Evolutionary conservation across 139 green algal genomes (phyloP).

Genomic region (Chlamydomonas asymmetrica): DNA sequence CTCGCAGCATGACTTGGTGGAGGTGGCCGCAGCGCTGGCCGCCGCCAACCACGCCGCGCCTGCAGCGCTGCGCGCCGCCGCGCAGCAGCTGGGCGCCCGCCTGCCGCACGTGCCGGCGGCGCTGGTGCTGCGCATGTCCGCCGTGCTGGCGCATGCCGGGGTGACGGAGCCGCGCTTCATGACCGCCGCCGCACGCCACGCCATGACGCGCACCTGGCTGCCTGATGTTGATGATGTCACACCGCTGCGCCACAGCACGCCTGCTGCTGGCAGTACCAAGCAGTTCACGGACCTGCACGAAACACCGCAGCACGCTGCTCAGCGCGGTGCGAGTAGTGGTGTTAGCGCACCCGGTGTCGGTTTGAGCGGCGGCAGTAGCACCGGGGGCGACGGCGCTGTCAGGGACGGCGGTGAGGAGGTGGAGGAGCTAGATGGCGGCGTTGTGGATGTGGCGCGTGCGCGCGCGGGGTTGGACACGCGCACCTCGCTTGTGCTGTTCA

Average conservation of each 20-base stretch:
- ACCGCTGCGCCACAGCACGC: too few relatives aligned
- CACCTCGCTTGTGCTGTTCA: not conserved
- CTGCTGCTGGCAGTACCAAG: too few relatives aligned
- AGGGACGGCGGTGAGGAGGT: not conserved
- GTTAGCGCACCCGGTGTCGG: not conserved
- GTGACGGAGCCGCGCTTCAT: conserved; percentile 17
- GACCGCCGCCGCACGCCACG: not conserved
- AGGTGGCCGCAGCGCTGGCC: not conserved
- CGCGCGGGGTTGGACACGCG: not conserved
- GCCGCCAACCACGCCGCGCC: conserved; percentile 1
- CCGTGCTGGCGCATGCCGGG: not conserved
- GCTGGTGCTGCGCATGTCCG: not conserved
- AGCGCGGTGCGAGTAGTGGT: not conserved
- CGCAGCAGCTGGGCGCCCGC: conserved; percentile 13
- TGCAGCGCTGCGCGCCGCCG: conserved; percentile 7
- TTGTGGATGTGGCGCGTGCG: not conserved
- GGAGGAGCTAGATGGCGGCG: not conserved
- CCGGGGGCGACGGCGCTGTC: too few relatives aligned
- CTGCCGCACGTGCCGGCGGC: conserved; percentile 1
- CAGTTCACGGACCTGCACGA: too few relatives aligned
- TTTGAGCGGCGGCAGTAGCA: not conserved
- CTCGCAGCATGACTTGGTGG: conserved; percentile 1
- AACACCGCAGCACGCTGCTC: not conserved
- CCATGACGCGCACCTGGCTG: too few relatives aligned
- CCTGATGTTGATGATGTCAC: too few relatives aligned